Conservation (phyloP, 352 stramenopile genomes). For the Pythium scleroteichum region DNA sequence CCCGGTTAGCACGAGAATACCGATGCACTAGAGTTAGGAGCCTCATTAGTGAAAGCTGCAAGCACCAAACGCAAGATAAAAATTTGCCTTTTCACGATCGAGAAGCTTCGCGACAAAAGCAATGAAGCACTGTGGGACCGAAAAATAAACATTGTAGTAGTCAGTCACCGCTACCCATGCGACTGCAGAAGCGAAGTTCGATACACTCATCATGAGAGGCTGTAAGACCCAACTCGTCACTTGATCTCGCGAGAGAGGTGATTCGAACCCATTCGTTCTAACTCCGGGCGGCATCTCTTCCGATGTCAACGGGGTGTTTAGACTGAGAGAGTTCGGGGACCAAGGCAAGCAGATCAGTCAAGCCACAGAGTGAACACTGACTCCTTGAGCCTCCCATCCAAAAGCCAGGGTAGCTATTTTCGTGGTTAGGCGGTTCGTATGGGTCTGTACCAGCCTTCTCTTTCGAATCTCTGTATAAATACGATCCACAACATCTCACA, state of each 20-base stretch:
- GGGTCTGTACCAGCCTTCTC: no score
- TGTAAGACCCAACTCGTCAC: slow-evolving; percentile 79
- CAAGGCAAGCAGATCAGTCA: no score
- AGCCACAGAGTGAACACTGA: no score
- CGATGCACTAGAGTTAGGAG: slow-evolving; percentile 41
- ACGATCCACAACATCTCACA: slow-evolving; percentile 18
- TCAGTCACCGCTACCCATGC: not conserved
- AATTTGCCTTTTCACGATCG: slow-evolving; percentile 49
- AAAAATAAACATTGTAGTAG: not conserved
- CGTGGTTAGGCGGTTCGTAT: not conserved
- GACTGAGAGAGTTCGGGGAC: no score
- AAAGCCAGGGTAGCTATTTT: not conserved
- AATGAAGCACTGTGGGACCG: slow-evolving; percentile 41
- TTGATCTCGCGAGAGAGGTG: slow-evolving; percentile 78
- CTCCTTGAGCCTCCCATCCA: not conserved
- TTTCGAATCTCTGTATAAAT: slow-evolving; percentile 26
- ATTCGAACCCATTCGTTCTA: slow-evolving; percentile 62
- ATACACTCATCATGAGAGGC: slow-evolving; percentile 64
- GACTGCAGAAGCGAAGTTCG: not conserved
- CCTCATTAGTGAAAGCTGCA: not conserved
- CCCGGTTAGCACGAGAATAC: slow-evolving; percentile 65
- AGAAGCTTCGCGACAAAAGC: slow-evolving; percentile 60
- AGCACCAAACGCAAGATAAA: not conserved
- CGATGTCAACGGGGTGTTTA: no score
- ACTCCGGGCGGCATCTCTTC: slow-evolving; percentile 11